Percentiles rank a stretch among this genome's conserved stretches.
Evolutionary conservation across 257 asterid genomes (phyloP).

Genomic region (Plantago ovata): DNA sequence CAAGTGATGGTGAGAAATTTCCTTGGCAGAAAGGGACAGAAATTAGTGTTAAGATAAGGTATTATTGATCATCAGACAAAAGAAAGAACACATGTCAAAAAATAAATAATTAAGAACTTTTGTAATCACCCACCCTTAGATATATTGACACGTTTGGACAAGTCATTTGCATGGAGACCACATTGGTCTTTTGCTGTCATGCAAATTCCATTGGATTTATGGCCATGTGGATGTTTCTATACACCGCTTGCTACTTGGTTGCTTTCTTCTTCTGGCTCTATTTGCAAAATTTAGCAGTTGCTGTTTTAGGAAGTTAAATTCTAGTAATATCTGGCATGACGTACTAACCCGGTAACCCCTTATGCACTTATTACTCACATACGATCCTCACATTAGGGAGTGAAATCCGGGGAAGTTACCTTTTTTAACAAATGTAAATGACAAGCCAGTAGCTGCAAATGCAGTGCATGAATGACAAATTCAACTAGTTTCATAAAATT

Average conservation of each 20-base stretch:
- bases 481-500: too few species aligned
- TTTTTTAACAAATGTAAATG: too few species aligned
- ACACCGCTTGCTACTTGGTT: slow-evolving; percentile 17
- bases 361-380: too few species aligned
- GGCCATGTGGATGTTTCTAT: slow-evolving; percentile 27
- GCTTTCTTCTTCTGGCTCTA: background rate
- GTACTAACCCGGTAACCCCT: too few species aligned
- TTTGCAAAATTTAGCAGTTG: background rate
- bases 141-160: slow-evolving; percentile 4
- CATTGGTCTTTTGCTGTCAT: slow-evolving; percentile 29
- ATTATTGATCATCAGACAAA: background rate
- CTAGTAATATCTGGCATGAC: too few species aligned
- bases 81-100: slow-evolving; percentile 12
- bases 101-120: background rate
- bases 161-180: slow-evolving; percentile 25
- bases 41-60: slow-evolving; percentile 10
- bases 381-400: background rate
- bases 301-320: too few species aligned
- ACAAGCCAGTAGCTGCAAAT: too few species aligned
- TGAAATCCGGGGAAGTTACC: too few species aligned
- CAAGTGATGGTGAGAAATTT: background rate
- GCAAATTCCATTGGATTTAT: slow-evolving; percentile 12
- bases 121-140: background rate
- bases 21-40: background rate
- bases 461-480: too few species aligned